These are phyloP conservation scores for Rhododendron molle DNA, from an alignment of 148 eudicot genomes.

Conservation along the genomic window DNA sequence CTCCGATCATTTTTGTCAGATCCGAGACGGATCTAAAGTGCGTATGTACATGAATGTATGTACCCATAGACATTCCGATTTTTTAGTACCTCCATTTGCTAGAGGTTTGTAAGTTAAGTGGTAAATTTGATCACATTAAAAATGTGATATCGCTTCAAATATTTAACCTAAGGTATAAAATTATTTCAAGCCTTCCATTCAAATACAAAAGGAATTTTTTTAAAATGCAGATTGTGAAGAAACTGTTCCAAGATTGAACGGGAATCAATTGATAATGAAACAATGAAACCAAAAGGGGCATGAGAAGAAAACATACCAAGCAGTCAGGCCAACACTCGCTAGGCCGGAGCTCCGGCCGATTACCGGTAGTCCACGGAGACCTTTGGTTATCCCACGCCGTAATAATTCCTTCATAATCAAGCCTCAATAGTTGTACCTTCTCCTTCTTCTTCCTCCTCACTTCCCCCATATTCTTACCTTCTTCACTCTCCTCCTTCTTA, in stretches of 20 bases:
- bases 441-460: slow-evolving; percentile 27
- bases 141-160: no score
- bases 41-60: no score
- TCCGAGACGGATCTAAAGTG: no score
- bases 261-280: neutral
- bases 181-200: no score
- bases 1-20: no score
- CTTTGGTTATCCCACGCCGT: slow-evolving; percentile 57
- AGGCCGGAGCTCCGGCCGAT: slow-evolving; percentile 50
- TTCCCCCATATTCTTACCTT: neutral
- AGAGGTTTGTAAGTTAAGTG: no score
- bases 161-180: no score
- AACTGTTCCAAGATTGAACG: neutral
- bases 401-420: slow-evolving; percentile 60
- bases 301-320: slow-evolving; percentile 36
- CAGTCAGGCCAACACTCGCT: slow-evolving; percentile 62
- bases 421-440: slow-evolving; percentile 28
- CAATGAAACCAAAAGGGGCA: neutral
- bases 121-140: no score
- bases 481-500: slow-evolving; percentile 11
- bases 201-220: no score
- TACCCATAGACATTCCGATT: no score
- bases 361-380: slow-evolving; percentile 71
- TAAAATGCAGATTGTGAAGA: neutral
- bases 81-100: no score